These are phyloP conservation scores for Ceratonia siliqua DNA, from an alignment of 306 rosid species.

Conservation along the genomic window DNA sequence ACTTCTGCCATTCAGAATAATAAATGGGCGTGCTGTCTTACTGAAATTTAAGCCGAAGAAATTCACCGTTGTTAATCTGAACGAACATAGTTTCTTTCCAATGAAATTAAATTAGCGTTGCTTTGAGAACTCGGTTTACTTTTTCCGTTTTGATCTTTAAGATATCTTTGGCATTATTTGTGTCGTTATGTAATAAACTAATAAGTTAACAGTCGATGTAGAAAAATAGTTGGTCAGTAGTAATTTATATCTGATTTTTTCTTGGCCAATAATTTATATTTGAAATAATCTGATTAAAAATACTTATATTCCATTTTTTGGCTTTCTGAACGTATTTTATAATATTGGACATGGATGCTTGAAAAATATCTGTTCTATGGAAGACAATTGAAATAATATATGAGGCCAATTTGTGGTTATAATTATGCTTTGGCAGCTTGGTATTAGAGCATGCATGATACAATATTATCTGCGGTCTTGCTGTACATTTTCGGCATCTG, in stretches of 20 bases:
- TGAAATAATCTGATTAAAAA: too few relatives aligned
- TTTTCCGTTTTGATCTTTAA: background rate
- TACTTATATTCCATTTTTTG: background rate
- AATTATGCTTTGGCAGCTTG: background rate
- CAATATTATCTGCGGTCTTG: background rate
- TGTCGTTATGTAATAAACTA: too few relatives aligned
- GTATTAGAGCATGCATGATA: background rate
- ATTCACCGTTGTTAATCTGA: background rate
- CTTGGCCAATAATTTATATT: too few relatives aligned
- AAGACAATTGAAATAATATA: background rate
- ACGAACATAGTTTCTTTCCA: background rate
- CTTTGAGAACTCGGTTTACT: background rate
- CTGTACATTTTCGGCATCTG: constrained; percentile 6
- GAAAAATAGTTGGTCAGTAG: background rate
- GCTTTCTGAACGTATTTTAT: background rate
- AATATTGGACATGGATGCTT: background rate
- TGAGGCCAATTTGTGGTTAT: background rate
- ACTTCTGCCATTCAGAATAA: background rate
- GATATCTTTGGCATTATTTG: background rate
- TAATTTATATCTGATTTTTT: background rate
- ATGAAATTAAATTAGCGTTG: background rate
- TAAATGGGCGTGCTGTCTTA: background rate
- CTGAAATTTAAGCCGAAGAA: background rate
- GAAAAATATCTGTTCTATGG: background rate
- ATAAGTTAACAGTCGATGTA: background rate